Evolutionary conservation across 441 rosid genomes (phyloP).

Genomic region (Populus hybrid): DNA sequence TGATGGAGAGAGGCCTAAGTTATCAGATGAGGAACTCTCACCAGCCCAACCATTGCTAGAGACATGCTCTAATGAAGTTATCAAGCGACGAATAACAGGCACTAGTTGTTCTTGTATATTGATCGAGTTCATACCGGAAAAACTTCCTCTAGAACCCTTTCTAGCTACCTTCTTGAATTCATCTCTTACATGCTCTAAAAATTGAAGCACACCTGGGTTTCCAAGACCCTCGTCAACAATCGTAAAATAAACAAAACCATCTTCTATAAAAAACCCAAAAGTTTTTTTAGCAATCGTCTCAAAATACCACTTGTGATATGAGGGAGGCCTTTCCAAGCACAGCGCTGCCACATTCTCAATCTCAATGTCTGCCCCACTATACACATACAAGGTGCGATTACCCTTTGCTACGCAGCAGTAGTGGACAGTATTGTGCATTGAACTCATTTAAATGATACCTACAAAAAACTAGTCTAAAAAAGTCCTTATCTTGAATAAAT

Average conservation of each 20-base stretch:
- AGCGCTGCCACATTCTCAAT: constrained; percentile 50
- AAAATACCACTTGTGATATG: constrained; percentile 78
- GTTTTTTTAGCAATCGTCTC: constrained; percentile 58
- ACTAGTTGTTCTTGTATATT: constrained; percentile 60
- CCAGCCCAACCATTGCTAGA: constrained; percentile 38
- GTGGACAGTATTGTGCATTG: constrained; percentile 52
- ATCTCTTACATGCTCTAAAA: constrained; percentile 54
- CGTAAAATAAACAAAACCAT: constrained; percentile 60
- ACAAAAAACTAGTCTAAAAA: constrained; percentile 4
- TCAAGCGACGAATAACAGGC: constrained; percentile 58
- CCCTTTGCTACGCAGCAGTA: constrained; percentile 65
- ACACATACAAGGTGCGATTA: constrained; percentile 42
- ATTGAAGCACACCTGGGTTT: constrained; percentile 44
- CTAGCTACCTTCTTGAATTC: constrained; percentile 55
- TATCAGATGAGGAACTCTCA: constrained; percentile 33
- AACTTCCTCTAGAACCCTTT: constrained; percentile 59
- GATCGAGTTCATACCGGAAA: constrained; percentile 47
- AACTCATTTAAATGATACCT: constrained; percentile 32
- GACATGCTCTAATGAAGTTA: constrained; percentile 58
- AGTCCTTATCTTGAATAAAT: background rate
- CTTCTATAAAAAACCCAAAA: constrained; percentile 68
- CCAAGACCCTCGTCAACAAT: constrained; percentile 56
- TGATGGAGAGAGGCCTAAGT: constrained; percentile 43
- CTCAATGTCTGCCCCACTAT: constrained; percentile 50
- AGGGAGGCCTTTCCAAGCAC: constrained; percentile 58